Evolutionary conservation across 176 grass and related monocot species (phyloP).

Genomic region (Zizania latifolia): DNA sequence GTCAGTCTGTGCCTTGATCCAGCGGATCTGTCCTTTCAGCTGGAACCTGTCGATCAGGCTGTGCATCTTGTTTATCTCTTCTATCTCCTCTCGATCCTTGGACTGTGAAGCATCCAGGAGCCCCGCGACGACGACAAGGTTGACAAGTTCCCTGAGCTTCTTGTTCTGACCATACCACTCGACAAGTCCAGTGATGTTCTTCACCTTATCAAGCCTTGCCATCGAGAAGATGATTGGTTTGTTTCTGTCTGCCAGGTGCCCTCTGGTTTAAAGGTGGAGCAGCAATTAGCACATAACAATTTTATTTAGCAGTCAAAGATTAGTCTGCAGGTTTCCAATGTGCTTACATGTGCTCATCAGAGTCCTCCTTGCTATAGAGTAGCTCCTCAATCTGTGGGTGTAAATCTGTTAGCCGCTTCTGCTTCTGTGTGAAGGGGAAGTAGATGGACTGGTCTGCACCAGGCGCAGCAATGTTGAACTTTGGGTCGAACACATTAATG

Average conservation of each 20-base stretch:
- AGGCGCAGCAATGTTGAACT: constrained; percentile 94
- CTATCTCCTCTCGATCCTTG: constrained; percentile 93
- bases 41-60: constrained; percentile 77
- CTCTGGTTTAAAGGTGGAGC: constrained; percentile 41
- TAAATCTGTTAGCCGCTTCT: constrained; percentile 63
- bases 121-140: constrained; percentile 74
- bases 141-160: constrained; percentile 69
- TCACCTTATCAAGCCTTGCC: constrained; percentile 91
- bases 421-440: constrained; percentile 91
- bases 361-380: constrained; percentile 70
- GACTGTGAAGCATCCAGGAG: constrained; percentile 74
- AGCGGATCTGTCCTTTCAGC: constrained; percentile 77
- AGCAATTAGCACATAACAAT: constrained; percentile 34
- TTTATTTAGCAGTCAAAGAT: neutral
- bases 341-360: constrained; percentile 72
- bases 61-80: constrained; percentile 95
- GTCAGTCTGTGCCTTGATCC: constrained; percentile 85
- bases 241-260: constrained; percentile 55
- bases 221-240: constrained; percentile 96
- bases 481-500: constrained; percentile 89
- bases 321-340: neutral
- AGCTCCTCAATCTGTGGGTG: constrained; percentile 81
- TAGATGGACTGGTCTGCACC: constrained; percentile 91
- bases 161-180: constrained; percentile 95
- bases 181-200: constrained; percentile 89